A percentile compares a stretch with the other conserved stretches of the same genome.
phyloP scores from a whole-genome alignment of 805 yeast genomes.

The Yarrowia sp. region DNA sequence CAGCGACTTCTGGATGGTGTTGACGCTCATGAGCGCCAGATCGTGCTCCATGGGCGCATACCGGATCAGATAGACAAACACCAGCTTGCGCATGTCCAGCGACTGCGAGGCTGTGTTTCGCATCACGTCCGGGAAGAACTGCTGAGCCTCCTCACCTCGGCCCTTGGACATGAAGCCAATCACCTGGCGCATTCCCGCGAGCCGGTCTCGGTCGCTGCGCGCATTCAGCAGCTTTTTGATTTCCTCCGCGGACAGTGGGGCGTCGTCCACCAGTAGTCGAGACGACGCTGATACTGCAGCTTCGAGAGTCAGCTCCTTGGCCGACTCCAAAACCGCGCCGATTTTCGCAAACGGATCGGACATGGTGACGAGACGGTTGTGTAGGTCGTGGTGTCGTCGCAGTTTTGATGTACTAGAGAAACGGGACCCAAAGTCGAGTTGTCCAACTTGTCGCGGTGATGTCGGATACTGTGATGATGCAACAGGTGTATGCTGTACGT shows the following conservation, averaged over 20 bases:
- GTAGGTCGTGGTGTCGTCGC: slow-evolving; percentile 5
- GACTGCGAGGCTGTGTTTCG: slow-evolving; percentile 75
- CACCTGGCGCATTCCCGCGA: slow-evolving; percentile 59
- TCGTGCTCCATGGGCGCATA: slow-evolving; percentile 85
- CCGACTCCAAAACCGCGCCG: slow-evolving; percentile 74
- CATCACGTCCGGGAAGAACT: slow-evolving; percentile 79
- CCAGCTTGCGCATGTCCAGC: slow-evolving; percentile 67
- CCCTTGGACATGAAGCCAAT: slow-evolving; percentile 36
- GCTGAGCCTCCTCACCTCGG: slow-evolving; percentile 44
- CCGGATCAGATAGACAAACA: slow-evolving; percentile 67
- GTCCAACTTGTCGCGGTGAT: not conserved
- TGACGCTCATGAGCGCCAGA: slow-evolving; percentile 82
- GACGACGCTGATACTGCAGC: slow-evolving; percentile 80
- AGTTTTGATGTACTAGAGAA: not conserved
- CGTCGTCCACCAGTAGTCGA: slow-evolving; percentile 56
- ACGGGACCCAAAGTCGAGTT: not conserved
- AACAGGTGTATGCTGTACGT: not conserved
- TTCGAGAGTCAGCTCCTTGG: slow-evolving; percentile 72
- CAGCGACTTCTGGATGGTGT: slow-evolving; percentile 83
- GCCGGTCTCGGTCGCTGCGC: slow-evolving; percentile 60
- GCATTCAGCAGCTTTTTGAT: slow-evolving; percentile 66
- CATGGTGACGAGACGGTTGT: slow-evolving; percentile 39
- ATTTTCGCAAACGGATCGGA: slow-evolving; percentile 59
- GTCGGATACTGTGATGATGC: not conserved
- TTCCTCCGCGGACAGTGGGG: slow-evolving; percentile 60